Base-by-base conservation (phyloP, 352 stramenopile species). In the Phytophthora constricta region DNA sequence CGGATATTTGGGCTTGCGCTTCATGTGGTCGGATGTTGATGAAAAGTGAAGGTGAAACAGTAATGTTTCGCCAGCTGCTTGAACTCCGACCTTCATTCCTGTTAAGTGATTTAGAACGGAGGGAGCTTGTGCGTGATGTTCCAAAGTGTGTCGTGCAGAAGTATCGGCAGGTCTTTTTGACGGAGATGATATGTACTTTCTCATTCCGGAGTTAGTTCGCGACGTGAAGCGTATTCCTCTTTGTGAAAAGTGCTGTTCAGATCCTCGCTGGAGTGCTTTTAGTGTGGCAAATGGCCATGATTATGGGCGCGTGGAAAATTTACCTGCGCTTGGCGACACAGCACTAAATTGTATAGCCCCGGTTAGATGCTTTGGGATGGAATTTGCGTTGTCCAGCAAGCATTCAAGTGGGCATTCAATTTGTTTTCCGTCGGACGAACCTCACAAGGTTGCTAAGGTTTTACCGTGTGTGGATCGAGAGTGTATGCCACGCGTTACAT, bases 261-360 rank as follows among this genome's bases (percentile, higher is more conserved):
- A 50, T 4, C 64, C 64, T 0, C 42, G 50, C 2, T 28, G 27
- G 2, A 60, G 33, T 22, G 56, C 66, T 20, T 74, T 70, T 33
- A 74, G 59, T 50, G 52, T 75, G 2, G 67, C 56, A 10, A 46
- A 34, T 50, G 67, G 61, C 3, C 60, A 75, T 57, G 67, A 70
- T 22, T 74, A 74, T 20, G 66, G 66, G 26, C n/a, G 66, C 0
- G 7, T 58, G 5, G 50, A 26, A 2, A 8, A 48, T 10, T 28
- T 74, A 10, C 56, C 66, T 7, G 8, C 13, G 20, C 46, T 70
- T 0, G 67, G 39, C 33, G 56, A 65, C n/a, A 49, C 64, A 8
- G 49, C 41, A 0, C 14, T 65, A 2, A 16, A n/a, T 1, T 59
- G 50, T 37, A 46, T 47, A 9, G 8, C 5, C 2, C 45, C 37